phyloP scores from a whole-genome alignment of 345 rosid species.

The Gossypium turneri region DNA sequence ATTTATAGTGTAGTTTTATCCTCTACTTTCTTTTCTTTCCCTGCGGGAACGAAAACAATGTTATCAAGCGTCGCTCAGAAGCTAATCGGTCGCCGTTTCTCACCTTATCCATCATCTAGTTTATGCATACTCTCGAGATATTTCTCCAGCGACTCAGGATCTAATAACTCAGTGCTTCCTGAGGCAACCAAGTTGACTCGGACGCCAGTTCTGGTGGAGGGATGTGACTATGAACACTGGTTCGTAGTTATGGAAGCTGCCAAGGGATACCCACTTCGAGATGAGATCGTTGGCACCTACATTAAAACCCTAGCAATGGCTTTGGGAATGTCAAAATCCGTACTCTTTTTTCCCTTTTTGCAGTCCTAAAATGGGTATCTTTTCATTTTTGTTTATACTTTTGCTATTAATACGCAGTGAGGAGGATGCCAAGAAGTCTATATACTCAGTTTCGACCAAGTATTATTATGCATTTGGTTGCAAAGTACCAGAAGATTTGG shows the following conservation, averaged over 20 bases:
- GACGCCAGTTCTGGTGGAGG: slow-evolving; percentile 31
- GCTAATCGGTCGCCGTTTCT: slow-evolving; percentile 19
- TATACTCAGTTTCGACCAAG: slow-evolving; percentile 50
- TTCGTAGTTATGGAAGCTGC: slow-evolving; percentile 43
- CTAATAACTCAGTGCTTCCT: slow-evolving; percentile 17
- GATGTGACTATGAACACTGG: slow-evolving; percentile 51
- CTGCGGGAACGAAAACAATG: background rate
- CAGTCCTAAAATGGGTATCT: background rate
- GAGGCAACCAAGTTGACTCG: slow-evolving; percentile 25
- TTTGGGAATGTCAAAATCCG: slow-evolving; percentile 29
- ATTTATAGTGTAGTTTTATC: too few relatives aligned
- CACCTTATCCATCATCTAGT: background rate
- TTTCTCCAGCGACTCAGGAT: slow-evolving; percentile 23
- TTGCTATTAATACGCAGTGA: slow-evolving; percentile 18
- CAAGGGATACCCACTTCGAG: slow-evolving; percentile 40
- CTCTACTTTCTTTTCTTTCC: too few relatives aligned
- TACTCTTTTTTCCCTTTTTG: background rate
- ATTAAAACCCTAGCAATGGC: slow-evolving; percentile 37
- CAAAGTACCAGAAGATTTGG: slow-evolving; percentile 25
- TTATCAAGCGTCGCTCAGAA: background rate
- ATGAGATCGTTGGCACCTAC: slow-evolving; percentile 32
- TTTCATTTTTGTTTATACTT: background rate
- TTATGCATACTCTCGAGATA: background rate
- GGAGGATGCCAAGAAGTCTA: slow-evolving; percentile 43
- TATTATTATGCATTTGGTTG: slow-evolving; percentile 46